Conservation (phyloP, 139 green algal genomes). For the Prasinococcaceae sp. region DNA sequence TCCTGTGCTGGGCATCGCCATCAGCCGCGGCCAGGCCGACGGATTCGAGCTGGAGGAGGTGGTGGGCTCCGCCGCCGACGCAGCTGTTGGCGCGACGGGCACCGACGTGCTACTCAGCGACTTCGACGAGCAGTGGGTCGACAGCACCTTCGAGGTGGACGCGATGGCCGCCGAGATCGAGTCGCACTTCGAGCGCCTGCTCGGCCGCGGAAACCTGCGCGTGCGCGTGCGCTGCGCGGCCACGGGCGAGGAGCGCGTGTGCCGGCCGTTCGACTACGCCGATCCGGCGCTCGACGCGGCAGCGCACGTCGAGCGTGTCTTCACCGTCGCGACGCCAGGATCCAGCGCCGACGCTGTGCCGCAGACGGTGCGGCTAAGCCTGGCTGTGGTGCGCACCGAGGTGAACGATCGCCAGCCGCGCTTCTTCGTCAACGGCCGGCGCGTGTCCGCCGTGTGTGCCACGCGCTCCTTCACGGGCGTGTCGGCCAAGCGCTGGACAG, state of each 20-base stretch:
- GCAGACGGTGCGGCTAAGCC: too few relatives aligned
- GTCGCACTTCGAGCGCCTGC: constrained; percentile 9
- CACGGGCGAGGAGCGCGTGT: too few relatives aligned
- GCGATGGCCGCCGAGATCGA: constrained; percentile 12
- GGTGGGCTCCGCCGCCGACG: neutral
- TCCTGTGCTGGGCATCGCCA: neutral
- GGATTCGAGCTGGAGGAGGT: neutral
- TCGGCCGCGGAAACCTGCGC: neutral
- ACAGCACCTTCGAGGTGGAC: neutral
- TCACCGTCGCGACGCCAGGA: too few relatives aligned
- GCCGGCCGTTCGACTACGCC: too few relatives aligned
- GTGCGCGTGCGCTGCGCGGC: too few relatives aligned
- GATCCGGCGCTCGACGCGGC: too few relatives aligned
- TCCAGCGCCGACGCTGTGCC: too few relatives aligned
- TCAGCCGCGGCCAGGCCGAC: neutral
- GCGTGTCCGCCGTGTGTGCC: constrained; percentile 1
- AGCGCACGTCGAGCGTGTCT: too few relatives aligned
- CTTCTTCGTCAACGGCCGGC: constrained; percentile 9
- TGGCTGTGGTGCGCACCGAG: too few relatives aligned
- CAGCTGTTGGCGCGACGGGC: neutral
- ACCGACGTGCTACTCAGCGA: neutral
- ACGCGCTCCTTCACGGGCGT: constrained; percentile 1
- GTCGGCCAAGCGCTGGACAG: neutral
- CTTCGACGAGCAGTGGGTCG: constrained; percentile 11
- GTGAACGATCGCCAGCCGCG: neutral